Percentiles rank a stretch among this genome's conserved stretches.
phyloP scores from a whole-genome alignment of 2,329 filamentous ascomycete species.

The Epichloe aotearoae region DNA sequence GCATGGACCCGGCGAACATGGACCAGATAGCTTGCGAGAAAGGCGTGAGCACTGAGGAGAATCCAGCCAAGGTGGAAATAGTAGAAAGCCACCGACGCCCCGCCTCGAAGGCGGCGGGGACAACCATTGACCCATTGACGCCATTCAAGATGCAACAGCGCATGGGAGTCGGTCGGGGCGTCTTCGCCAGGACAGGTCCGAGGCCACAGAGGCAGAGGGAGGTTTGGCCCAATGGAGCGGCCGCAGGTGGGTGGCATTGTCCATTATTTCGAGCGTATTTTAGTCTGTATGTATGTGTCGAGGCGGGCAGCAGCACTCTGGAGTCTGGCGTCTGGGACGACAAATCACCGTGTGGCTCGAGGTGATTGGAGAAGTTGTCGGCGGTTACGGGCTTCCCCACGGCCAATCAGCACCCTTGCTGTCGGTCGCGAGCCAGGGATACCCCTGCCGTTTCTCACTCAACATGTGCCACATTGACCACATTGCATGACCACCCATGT shows the following conservation, averaged over 20 bases:
- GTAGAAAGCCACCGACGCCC: background rate
- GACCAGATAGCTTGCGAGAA: background rate
- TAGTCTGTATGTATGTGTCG: no score
- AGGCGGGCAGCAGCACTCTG: no score
- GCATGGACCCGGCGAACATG: background rate
- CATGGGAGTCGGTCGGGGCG: no score
- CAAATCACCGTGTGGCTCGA: constrained; percentile 2
- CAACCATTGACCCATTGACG: no score
- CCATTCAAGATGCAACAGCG: no score
- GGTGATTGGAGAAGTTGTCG: constrained; percentile 19
- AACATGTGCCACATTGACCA: background rate
- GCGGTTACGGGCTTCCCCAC: constrained; percentile 23
- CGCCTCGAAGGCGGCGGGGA: background rate
- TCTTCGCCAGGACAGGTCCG: no score
- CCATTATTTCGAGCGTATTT: no score
- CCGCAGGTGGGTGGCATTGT: no score
- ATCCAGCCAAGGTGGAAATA: background rate
- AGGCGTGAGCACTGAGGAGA: background rate
- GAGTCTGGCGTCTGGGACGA: background rate
- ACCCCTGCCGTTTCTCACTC: background rate
- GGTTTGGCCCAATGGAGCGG: no score
- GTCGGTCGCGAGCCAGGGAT: background rate
- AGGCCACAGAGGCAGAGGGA: no score
- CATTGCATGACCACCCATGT: background rate
- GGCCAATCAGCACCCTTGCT: constrained; percentile 22